Evolutionary conservation across 805 yeast genomes (phyloP).

Genomic region (Alloascoidea africana): DNA sequence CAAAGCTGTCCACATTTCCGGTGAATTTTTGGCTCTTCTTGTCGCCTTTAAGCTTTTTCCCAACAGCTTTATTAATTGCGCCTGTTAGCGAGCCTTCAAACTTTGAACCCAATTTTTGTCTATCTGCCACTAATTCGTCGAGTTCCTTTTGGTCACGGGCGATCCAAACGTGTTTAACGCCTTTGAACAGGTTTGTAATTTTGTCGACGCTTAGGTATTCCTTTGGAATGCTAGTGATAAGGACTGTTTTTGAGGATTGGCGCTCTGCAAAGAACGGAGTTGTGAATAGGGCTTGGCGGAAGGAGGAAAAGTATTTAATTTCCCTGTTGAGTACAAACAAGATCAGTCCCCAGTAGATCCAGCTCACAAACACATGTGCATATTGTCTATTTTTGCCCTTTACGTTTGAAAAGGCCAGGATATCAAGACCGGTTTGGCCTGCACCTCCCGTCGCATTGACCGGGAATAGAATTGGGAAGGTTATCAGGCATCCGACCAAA

Average conservation of each 20-base stretch:
- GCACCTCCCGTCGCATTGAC: slow-evolving; percentile 61
- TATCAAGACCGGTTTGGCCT: slow-evolving; percentile 54
- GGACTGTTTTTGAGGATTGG: slow-evolving; percentile 64
- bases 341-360: slow-evolving; percentile 61
- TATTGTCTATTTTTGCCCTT: slow-evolving; percentile 45
- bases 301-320: slow-evolving; percentile 56
- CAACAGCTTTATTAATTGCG: slow-evolving; percentile 46
- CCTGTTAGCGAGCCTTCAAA: slow-evolving; percentile 55
- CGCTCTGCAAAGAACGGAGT: slow-evolving; percentile 66
- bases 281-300: slow-evolving; percentile 64
- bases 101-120: slow-evolving; percentile 41
- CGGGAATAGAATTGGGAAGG: slow-evolving; percentile 66
- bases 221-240: slow-evolving; percentile 75
- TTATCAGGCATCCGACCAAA: slow-evolving; percentile 35
- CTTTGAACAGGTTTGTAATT: slow-evolving; percentile 61
- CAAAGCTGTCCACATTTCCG: slow-evolving; percentile 4
- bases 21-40: slow-evolving; percentile 40
- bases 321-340: slow-evolving; percentile 73
- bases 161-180: slow-evolving; percentile 72
- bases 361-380: slow-evolving; percentile 73
- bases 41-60: slow-evolving; percentile 44
- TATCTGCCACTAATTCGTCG: slow-evolving; percentile 35
- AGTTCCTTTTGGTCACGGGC: slow-evolving; percentile 48
- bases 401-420: slow-evolving; percentile 66
- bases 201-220: slow-evolving; percentile 57